Base-by-base conservation (phyloP, 306 rosid genomes). In the Cajanus cajan region DNA sequence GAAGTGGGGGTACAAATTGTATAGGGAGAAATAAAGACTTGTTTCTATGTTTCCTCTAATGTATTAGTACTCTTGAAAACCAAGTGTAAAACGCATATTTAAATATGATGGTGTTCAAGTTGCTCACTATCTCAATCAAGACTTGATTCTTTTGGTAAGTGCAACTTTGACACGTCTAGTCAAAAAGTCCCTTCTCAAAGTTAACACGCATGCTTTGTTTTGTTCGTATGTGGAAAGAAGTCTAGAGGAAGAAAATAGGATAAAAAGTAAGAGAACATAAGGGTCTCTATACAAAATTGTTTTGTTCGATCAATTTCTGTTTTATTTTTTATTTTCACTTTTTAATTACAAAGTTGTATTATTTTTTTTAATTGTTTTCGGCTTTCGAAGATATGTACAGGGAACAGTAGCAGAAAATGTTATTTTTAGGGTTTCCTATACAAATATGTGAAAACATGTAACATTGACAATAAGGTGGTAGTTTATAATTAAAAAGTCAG, bases 1-100 rank as follows among this genome's bases (percentile, higher is more conserved):
- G 37, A 57, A 76, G 37, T 74, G 84, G 85, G 90, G 90, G 58
- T 72, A 44, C 82, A 78, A 86, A 55, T 82, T 90, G 96, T 92
- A 92, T 4, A 80, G 83, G 14, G 83, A 84, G 75, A 65, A 74
- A 22, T 47, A 44, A 34, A 54, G 43, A 69, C 83, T 78, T 47
- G 47, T 74, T 54, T 69, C 76, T 79, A 67, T 71, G 50, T 84
- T 85, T 82, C 40, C 71, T 77, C 63, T 65, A 21, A 55, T 83
- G 82, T 81, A 82, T 64, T 47, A 67, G 55, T 78, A 40, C 77
- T 80, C 54, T 61, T 81, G 79, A 68, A 78, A 86, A 74, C 43
- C 50, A 51, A 62, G 66, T 79, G 37, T 72, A 68, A 41, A 78
- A 74, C 43, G 11, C 61, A 3, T 76, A 47, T 36, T 63, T 72